Conservation (phyloP, 2,329 filamentous ascomycete genomes). For the Corinectria fuckeliana region DNA sequence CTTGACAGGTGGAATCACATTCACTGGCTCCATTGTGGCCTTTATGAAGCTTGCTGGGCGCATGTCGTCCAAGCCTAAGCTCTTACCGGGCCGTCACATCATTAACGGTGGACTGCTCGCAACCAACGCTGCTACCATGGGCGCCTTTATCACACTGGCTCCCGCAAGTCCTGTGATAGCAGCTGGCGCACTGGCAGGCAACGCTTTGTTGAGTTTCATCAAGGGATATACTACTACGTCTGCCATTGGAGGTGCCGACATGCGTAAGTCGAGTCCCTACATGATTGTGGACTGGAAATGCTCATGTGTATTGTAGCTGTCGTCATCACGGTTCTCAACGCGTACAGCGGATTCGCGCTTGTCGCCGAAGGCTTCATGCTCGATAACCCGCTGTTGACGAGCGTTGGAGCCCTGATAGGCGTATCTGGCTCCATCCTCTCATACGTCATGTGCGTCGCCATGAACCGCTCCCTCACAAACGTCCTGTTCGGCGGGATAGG, state of each 20-base stretch:
- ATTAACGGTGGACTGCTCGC: conserved; percentile 78
- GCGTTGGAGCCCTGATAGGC: conserved; percentile 85
- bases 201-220: conserved; percentile 78
- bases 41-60: conserved; percentile 85
- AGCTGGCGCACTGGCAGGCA: conserved; percentile 77
- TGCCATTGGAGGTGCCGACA: conserved; percentile 91
- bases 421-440: conserved; percentile 89
- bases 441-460: conserved; percentile 86
- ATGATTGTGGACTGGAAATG: neutral
- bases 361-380: conserved; percentile 94
- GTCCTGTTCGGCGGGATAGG: conserved; percentile 86
- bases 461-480: conserved; percentile 90
- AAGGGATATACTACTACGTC: conserved; percentile 90
- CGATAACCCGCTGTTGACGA: conserved; percentile 83
- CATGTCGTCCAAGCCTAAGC: conserved; percentile 79
- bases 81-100: conserved; percentile 75
- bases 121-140: conserved; percentile 82
- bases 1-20: conserved; percentile 73
- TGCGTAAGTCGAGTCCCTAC: conserved; percentile 60
- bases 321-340: conserved; percentile 88
- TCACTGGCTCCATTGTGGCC: conserved; percentile 88
- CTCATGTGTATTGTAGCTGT: conserved; percentile 57
- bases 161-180: conserved; percentile 81
- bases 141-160: conserved; percentile 80
- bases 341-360: conserved; percentile 88